Conservation (phyloP, 768 basidiomycete genomes). For the Leucocoprinus birnbaumii region DNA sequence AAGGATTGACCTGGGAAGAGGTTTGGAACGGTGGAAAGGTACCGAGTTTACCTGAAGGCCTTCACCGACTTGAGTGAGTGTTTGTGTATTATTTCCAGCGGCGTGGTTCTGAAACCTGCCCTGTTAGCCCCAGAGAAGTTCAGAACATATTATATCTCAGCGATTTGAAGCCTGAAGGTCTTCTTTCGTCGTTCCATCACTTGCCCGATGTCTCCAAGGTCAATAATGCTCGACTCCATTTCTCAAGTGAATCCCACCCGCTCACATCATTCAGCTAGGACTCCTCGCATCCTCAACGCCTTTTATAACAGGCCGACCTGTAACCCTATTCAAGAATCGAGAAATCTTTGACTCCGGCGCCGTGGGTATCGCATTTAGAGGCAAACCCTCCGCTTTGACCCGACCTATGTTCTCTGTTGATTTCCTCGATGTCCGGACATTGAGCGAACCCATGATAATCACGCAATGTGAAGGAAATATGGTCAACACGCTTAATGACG, state of each 20-base stretch:
- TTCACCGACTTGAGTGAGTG: slow-evolving; percentile 36
- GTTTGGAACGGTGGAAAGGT: slow-evolving; percentile 38
- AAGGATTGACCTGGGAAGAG: slow-evolving; percentile 41
- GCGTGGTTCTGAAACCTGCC: not conserved
- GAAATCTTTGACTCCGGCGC: slow-evolving; percentile 61
- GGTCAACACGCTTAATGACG: slow-evolving; percentile 50
- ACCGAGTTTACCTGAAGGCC: slow-evolving; percentile 22
- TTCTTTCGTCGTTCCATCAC: slow-evolving; percentile 37
- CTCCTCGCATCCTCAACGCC: slow-evolving; percentile 74
- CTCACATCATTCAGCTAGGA: slow-evolving; percentile 44
- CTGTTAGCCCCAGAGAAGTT: slow-evolving; percentile 7
- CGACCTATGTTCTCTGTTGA: slow-evolving; percentile 17
- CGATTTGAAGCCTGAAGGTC: slow-evolving; percentile 56
- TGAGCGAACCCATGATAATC: slow-evolving; percentile 49
- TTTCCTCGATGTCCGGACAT: slow-evolving; percentile 37
- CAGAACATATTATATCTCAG: slow-evolving; percentile 30
- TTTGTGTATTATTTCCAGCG: not conserved
- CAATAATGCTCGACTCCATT: slow-evolving; percentile 15
- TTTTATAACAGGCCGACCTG: slow-evolving; percentile 72
- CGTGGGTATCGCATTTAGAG: slow-evolving; percentile 55
- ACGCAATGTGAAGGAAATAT: slow-evolving; percentile 74
- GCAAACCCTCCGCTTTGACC: not conserved
- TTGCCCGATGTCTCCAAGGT: slow-evolving; percentile 52
- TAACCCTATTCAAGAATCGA: slow-evolving; percentile 63
- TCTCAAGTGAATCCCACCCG: not conserved